Evolutionary conservation across 2,329 filamentous ascomycete species (phyloP).

Genomic region (Beauveria asiatica): DNA sequence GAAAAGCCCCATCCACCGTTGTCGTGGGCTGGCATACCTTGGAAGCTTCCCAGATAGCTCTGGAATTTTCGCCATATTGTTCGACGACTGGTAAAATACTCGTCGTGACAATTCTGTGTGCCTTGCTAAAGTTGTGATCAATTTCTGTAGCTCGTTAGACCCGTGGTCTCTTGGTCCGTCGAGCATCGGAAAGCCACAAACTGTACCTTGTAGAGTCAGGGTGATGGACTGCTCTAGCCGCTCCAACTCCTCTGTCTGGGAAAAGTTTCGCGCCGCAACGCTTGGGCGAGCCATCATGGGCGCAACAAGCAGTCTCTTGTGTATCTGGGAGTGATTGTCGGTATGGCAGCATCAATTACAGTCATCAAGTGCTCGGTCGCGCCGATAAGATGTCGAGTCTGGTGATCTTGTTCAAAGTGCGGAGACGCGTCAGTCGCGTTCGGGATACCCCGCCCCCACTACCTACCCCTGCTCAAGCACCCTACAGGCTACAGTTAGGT

Average conservation of each 20-base stretch:
- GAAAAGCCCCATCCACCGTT: not conserved
- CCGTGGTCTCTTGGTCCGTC: too few relatives aligned
- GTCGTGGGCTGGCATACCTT: conserved; percentile 50
- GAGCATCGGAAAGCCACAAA: not conserved
- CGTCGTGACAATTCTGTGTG: conserved; percentile 89
- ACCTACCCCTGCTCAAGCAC: too few relatives aligned
- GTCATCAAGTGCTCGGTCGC: not conserved
- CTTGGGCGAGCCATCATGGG: conserved; percentile 42
- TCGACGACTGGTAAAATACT: conserved; percentile 91
- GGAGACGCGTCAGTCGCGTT: conserved; percentile 9
- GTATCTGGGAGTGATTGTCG: not conserved
- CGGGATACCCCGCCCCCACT: too few relatives aligned
- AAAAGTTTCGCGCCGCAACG: conserved; percentile 49
- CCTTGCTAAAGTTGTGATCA: conserved; percentile 95
- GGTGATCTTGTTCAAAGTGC: not conserved
- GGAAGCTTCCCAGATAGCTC: conserved; percentile 91
- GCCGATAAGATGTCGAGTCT: not conserved
- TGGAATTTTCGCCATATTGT: conserved; percentile 89
- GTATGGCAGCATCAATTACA: not conserved
- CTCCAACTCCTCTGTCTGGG: conserved; percentile 90
- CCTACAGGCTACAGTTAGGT: too few relatives aligned
- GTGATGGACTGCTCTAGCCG: conserved; percentile 95
- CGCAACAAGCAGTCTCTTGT: not conserved
- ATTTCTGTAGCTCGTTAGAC: conserved; percentile 57
- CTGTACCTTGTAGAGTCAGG: conserved; percentile 76